A percentile compares a stretch with the other conserved stretches of the same genome.
These are phyloP conservation scores for Salmacisia buchloeana DNA, from an alignment of 1,284 basidiomycete genomes.

Conservation along the genomic window DNA sequence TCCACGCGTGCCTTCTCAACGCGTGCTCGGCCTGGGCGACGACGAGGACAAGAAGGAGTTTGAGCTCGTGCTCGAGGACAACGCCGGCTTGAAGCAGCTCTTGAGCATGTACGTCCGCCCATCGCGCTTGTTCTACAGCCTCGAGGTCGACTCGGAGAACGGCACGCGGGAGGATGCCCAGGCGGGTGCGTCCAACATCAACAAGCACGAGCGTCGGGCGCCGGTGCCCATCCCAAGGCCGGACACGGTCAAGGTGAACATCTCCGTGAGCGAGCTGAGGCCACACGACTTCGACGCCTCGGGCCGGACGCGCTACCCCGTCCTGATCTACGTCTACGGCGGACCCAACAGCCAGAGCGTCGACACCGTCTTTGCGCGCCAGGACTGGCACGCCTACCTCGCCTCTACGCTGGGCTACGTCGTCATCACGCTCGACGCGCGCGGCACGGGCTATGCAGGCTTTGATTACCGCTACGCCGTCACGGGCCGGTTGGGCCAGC, in stretches of 20 bases:
- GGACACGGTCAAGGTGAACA: slow-evolving; percentile 55
- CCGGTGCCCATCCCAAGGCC: slow-evolving; percentile 24
- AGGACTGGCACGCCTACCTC: slow-evolving; percentile 74
- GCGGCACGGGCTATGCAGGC: slow-evolving; percentile 90
- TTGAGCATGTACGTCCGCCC: slow-evolving; percentile 68
- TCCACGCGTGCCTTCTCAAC: slow-evolving; percentile 80
- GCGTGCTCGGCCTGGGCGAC: slow-evolving; percentile 59
- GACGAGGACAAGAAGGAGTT: slow-evolving; percentile 57
- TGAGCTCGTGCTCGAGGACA: slow-evolving; percentile 61
- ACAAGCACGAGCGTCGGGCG: neutral
- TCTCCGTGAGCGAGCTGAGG: slow-evolving; percentile 81
- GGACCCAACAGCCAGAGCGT: slow-evolving; percentile 68
- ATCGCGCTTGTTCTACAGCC: slow-evolving; percentile 56
- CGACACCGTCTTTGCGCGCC: slow-evolving; percentile 21
- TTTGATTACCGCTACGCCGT: slow-evolving; percentile 74
- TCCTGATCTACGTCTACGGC: slow-evolving; percentile 63
- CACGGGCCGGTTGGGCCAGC: slow-evolving; percentile 74
- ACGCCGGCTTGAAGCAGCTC: slow-evolving; percentile 67
- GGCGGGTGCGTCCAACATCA: neutral
- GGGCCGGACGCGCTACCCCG: slow-evolving; percentile 86
- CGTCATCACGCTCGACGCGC: slow-evolving; percentile 78
- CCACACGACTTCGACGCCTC: slow-evolving; percentile 86
- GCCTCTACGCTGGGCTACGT: slow-evolving; percentile 77
- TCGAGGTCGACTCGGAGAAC: slow-evolving; percentile 13
- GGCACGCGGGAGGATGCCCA: too few relatives aligned